phyloP scores from a whole-genome alignment of 805 yeast species.

The Tetrapisispora pingtungensis region DNA sequence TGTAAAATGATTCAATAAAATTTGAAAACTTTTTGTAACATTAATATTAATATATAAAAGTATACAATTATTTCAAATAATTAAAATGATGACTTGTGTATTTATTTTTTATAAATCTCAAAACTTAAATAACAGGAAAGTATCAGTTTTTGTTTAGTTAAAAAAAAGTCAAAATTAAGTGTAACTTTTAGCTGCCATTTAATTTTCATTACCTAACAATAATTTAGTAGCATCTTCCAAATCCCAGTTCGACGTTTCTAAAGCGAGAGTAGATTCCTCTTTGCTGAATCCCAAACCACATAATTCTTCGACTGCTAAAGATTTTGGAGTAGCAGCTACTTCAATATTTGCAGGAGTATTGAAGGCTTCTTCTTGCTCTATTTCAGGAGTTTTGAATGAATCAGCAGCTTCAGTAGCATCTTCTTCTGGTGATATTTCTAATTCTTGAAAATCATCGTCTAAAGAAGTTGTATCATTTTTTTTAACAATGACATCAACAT shows the following conservation, averaged over 20 bases:
- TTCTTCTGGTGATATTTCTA: conserved; percentile 30
- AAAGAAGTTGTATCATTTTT: conserved; percentile 9
- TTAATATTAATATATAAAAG: no score
- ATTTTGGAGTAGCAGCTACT: conserved; percentile 37
- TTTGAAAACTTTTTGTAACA: background rate
- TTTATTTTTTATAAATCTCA: no score
- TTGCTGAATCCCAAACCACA: conserved; percentile 82
- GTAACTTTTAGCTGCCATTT: background rate
- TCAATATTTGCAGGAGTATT: conserved; percentile 13
- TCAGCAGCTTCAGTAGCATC: conserved; percentile 13
- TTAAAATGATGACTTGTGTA: no score
- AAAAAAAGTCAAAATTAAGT: no score
- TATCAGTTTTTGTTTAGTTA: no score
- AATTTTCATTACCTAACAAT: conserved; percentile 33
- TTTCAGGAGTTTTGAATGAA: background rate
- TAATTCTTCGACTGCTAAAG: conserved; percentile 62
- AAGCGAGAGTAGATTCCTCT: conserved; percentile 54
- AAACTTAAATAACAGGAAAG: no score
- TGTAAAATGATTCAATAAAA: no score
- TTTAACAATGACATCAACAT: conserved; percentile 16
- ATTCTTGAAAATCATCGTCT: conserved; percentile 36
- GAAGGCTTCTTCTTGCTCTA: background rate
- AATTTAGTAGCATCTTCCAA: conserved; percentile 77
- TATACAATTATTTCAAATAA: no score
- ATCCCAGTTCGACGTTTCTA: conserved; percentile 59